Conservation (phyloP, 192 early-diverging fungal species). For the Entomortierella parvispora region DNA sequence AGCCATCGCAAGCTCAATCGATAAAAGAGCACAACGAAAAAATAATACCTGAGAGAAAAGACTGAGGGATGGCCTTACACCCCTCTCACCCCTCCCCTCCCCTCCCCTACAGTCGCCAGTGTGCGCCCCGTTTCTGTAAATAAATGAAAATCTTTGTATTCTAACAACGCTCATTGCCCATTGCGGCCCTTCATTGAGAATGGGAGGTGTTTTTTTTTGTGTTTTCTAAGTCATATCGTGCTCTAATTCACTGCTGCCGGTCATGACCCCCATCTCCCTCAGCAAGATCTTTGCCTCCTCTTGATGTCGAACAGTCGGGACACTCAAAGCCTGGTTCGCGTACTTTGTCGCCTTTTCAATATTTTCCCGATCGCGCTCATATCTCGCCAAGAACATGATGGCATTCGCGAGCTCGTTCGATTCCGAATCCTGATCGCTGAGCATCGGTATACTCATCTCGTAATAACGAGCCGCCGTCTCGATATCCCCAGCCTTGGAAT, state of each 20-base stretch:
- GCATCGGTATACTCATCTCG: constrained; percentile 43
- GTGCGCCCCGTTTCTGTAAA: too few relatives aligned
- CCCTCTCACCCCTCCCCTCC: too few relatives aligned
- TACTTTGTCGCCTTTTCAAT: constrained; percentile 40
- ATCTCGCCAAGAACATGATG: constrained; percentile 48
- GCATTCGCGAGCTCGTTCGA: constrained; percentile 52
- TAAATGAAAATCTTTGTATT: too few relatives aligned
- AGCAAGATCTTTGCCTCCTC: constrained; percentile 52
- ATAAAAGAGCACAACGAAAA: background rate
- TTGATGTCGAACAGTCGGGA: constrained; percentile 40
- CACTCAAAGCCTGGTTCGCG: constrained; percentile 38
- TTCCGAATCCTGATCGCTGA: constrained; percentile 32
- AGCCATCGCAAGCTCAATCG: constrained; percentile 34
- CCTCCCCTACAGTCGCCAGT: too few relatives aligned
- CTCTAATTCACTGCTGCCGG: too few relatives aligned
- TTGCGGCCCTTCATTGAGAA: too few relatives aligned
- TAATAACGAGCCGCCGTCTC: constrained; percentile 71
- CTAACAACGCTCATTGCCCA: too few relatives aligned
- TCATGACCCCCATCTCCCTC: constrained; percentile 24
- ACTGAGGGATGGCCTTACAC: too few relatives aligned
- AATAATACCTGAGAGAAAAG: too few relatives aligned
- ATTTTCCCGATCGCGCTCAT: constrained; percentile 44
- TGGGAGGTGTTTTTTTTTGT: too few relatives aligned
- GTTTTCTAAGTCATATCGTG: too few relatives aligned
- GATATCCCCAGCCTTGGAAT: constrained; percentile 62